Evolutionary conservation across 2,329 filamentous ascomycete species (phyloP), one percentile per base, ranked within the genome.

Genomic region (Sclerotinia borealis): DNA sequence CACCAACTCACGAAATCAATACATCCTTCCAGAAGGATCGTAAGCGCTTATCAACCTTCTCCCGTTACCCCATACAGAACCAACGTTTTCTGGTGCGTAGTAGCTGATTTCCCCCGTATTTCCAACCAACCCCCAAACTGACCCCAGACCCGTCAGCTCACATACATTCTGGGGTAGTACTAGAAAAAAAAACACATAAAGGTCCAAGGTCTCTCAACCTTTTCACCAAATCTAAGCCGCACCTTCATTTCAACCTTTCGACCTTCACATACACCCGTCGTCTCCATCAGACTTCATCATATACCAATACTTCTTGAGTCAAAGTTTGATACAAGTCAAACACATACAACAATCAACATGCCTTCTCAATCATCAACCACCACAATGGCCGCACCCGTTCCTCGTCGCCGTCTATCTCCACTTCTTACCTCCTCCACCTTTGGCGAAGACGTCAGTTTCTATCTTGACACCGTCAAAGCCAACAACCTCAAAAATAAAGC

Each of bases 391-490:
- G 50, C 66, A 11, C 73, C 72, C 9, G 59, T 82, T 45, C 72
- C 73, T 10, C 79, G 82, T 69, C 79, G 84, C 64, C 83, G 83
- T 22, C 75, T 85, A 81, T 74, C 86, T 25, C 70, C 72, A 62
- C 64, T 73, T 61, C 63, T 73, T 61, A 58, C 63, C 17, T 67
- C 70, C 63, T 19, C 66, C 6, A 64, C 65, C 27, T 68, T 71
- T 41, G 67, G 68, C 25, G 67, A 71, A 66, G 71, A 74, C 34
- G 52, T 73, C 60, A 68, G 59, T 29, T 67, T 72, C 27, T 70
- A 66, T 59, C 66, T 75, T 48, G 64, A 65, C 43, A 69, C 66
- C 6, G 64, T 70, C 45, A 68, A 69, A 65, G 61, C 66, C n/a
- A 72, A 72, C 47, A 66, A 68, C 64, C 59, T 65, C n/a, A 72